These are phyloP conservation scores for Monoraphidium neglectum DNA, from an alignment of 139 green algal species.

Conservation along the genomic window DNA sequence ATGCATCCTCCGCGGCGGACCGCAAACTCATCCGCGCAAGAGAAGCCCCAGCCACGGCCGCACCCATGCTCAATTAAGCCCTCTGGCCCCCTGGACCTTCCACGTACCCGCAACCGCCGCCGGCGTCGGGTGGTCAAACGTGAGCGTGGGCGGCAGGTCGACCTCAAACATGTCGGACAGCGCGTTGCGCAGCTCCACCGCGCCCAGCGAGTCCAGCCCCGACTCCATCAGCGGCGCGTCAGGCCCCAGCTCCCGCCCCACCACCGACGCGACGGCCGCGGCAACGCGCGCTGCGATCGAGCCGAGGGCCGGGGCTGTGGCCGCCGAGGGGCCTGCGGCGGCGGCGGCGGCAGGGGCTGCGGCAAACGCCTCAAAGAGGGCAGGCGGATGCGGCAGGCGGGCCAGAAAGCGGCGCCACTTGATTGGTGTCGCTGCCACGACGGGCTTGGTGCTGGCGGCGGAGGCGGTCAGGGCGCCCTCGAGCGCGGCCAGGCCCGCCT, in stretches of 20 bases:
- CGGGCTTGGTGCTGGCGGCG: too few relatives aligned
- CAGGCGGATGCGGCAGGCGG: slow-evolving; percentile 35
- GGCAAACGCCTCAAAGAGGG: slow-evolving; percentile 37
- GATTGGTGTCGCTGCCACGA: slow-evolving; percentile 66
- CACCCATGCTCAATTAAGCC: background rate
- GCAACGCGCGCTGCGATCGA: slow-evolving; percentile 19
- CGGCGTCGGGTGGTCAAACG: slow-evolving; percentile 82
- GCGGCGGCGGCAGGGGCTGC: too few relatives aligned
- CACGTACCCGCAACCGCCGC: slow-evolving; percentile 37
- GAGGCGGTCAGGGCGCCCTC: slow-evolving; percentile 12
- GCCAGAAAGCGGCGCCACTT: slow-evolving; percentile 59
- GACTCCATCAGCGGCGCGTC: slow-evolving; percentile 69
- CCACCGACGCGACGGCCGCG: slow-evolving; percentile 36
- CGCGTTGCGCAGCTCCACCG: slow-evolving; percentile 81
- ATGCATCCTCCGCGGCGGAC: too few relatives aligned
- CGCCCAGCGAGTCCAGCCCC: slow-evolving; percentile 74
- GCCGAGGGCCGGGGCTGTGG: background rate
- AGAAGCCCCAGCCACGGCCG: background rate
- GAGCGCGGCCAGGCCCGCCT: slow-evolving; percentile 58
- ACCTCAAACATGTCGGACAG: slow-evolving; percentile 56
- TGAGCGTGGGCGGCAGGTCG: slow-evolving; percentile 76
- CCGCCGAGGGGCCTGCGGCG: background rate
- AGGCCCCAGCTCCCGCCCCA: slow-evolving; percentile 39
- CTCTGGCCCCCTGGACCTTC: too few relatives aligned
- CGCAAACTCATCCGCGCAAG: too few relatives aligned